These are phyloP conservation scores for Rhodotorula sp. DNA, from an alignment of 1,284 basidiomycete species.

Conservation along the genomic window DNA sequence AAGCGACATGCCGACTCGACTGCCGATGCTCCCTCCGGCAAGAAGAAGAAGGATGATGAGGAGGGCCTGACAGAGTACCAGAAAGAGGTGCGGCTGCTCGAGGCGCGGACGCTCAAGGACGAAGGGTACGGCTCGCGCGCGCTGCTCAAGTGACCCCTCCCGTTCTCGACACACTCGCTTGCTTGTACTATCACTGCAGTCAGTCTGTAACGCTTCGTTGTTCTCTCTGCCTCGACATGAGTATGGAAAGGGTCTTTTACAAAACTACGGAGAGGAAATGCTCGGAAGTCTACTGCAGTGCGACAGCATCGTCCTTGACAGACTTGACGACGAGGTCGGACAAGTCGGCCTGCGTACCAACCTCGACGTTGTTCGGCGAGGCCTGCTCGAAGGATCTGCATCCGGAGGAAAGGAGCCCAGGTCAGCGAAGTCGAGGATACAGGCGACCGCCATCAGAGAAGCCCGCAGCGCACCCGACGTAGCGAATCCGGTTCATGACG, in stretches of 20 bases:
- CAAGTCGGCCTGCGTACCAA: constrained; percentile 51
- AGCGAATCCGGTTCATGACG: constrained; percentile 47
- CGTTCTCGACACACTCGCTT: background rate
- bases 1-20: constrained; percentile 14
- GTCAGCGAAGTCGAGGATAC: background rate
- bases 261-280: background rate
- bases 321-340: constrained; percentile 50
- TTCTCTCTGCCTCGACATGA: too few species aligned
- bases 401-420: background rate
- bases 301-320: constrained; percentile 42
- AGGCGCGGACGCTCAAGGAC: constrained; percentile 17
- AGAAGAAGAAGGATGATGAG: constrained; percentile 11
- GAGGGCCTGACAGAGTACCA: constrained; percentile 18
- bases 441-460: too few species aligned
- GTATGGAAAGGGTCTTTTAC: background rate
- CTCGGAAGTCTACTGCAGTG: constrained; percentile 1
- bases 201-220: background rate
- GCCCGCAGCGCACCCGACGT: constrained; percentile 47
- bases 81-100: constrained; percentile 18
- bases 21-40: background rate
- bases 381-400: constrained; percentile 50
- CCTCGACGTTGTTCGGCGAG: constrained; percentile 46
- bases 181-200: background rate
- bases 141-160: constrained; percentile 17
- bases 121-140: constrained; percentile 20